phyloP scores from a whole-genome alignment of 2,329 filamentous ascomycete species.

The Gyromitra esculenta region DNA sequence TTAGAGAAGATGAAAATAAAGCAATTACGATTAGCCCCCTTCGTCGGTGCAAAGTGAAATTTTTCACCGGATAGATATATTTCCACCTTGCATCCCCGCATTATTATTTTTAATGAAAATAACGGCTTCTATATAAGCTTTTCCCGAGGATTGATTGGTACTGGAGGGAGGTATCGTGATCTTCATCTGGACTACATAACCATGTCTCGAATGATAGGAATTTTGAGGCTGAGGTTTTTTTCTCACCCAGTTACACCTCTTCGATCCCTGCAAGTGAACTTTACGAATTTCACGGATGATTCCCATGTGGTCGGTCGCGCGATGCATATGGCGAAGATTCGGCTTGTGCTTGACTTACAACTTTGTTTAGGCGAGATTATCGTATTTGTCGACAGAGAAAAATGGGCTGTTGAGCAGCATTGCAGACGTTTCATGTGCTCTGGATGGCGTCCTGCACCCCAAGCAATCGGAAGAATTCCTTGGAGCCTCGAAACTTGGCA shows the following conservation, averaged over 20 bases:
- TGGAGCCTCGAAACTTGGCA: constrained; percentile 46
- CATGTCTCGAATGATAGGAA: constrained; percentile 2
- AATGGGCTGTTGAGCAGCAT: constrained; percentile 8
- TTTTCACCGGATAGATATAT: neutral
- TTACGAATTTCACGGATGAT: neutral
- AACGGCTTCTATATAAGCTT: constrained; percentile 17
- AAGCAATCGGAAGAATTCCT: constrained; percentile 44
- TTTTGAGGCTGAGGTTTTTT: constrained; percentile 12
- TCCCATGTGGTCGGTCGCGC: constrained; percentile 13
- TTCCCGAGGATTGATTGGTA: constrained; percentile 10
- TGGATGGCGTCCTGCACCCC: constrained; percentile 26
- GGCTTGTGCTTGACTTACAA: constrained; percentile 2
- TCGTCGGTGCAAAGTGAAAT: constrained; percentile 11
- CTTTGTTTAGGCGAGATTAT: constrained; percentile 28
- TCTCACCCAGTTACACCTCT: neutral
- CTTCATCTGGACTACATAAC: constrained; percentile 3
- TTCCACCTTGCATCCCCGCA: constrained; percentile 10
- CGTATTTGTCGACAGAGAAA: constrained; percentile 24
- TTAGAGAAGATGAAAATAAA: constrained; percentile 12
- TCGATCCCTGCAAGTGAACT: constrained; percentile 22
- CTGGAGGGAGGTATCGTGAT: constrained; percentile 17
- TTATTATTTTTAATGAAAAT: neutral
- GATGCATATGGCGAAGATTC: neutral
- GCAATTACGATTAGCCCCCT: constrained; percentile 12
- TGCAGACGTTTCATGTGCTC: constrained; percentile 31